Evolutionary conservation across 352 stramenopile genomes (phyloP).

Genomic region (Phytophthora lateralis): DNA sequence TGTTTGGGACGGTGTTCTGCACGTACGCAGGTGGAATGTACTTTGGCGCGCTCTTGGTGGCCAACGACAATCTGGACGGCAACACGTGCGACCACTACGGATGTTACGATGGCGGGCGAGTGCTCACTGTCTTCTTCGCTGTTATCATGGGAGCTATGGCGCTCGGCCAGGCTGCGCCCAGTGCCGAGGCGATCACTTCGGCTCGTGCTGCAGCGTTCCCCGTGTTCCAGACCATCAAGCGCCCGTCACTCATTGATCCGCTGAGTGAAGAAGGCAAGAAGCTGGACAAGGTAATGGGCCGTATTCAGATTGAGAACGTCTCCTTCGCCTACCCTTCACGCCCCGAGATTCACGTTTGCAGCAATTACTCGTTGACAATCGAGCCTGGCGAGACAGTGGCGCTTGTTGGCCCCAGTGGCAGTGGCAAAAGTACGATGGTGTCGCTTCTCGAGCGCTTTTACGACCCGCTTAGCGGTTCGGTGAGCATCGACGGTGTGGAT

Average conservation of each 20-base stretch:
- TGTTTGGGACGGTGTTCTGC: conserved; percentile 72
- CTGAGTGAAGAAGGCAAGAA: conserved; percentile 42
- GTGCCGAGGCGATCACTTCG: conserved; percentile 59
- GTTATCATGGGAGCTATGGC: conserved; percentile 79
- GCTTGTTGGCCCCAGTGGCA: conserved; percentile 56
- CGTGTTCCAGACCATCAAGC: conserved; percentile 74
- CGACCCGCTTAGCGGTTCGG: conserved; percentile 65
- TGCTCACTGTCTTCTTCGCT: conserved; percentile 75
- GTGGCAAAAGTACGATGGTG: conserved; percentile 92
- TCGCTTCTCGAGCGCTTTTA: conserved; percentile 95
- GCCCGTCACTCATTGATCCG: conserved; percentile 60
- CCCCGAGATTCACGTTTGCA: conserved; percentile 61
- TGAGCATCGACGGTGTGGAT: conserved; percentile 67
- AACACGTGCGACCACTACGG: conserved; percentile 38
- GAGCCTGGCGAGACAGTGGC: conserved; percentile 70
- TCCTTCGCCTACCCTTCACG: conserved; percentile 70
- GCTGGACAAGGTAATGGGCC: conserved; percentile 45
- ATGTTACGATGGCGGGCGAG: conserved; percentile 70
- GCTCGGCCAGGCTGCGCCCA: conserved; percentile 68
- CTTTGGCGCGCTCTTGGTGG: conserved; percentile 73
- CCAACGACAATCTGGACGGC: conserved; percentile 59
- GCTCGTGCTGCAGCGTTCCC: conserved; percentile 62
- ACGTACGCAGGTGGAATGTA: conserved; percentile 83
- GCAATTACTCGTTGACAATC: conserved; percentile 63
- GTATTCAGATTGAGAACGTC: conserved; percentile 87